Conservation (phyloP, 192 early-diverging fungal species). For the Linnemannia hyalina region DNA sequence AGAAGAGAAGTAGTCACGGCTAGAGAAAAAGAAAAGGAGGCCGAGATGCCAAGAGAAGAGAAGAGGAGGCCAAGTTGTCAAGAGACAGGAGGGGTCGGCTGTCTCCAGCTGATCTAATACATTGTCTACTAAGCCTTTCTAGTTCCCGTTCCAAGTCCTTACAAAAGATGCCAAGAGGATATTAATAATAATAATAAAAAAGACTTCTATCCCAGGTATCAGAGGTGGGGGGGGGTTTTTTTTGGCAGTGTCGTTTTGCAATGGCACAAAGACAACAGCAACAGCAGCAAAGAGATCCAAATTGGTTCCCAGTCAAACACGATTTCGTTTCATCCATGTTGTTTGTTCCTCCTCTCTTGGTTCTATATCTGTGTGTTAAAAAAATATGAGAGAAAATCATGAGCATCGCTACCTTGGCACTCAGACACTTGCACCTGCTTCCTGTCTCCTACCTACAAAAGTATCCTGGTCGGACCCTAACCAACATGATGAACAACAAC, state of each 20-base stretch:
- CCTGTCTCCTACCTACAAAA: neutral
- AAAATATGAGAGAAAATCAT: neutral
- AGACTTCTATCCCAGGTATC: neutral
- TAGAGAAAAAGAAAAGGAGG: neutral
- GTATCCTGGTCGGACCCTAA: neutral
- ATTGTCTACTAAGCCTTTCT: neutral
- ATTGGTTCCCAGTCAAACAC: neutral
- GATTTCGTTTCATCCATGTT: neutral
- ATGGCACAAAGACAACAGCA: too few relatives aligned
- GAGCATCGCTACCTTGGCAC: neutral
- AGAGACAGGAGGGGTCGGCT: neutral
- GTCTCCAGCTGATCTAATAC: neutral
- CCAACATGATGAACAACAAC: too few relatives aligned
- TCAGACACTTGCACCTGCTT: neutral
- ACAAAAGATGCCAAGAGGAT: neutral
- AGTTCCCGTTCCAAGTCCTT: neutral
- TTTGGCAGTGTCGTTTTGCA: neutral
- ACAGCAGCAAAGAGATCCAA: neutral
- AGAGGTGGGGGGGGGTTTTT: neutral
- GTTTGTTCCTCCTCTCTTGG: neutral
- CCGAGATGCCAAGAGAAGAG: neutral
- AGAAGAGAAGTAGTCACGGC: neutral
- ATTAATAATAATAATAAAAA: neutral
- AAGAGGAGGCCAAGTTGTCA: neutral
- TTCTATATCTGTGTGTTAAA: neutral